Conservation (phyloP, 176 grass and related monocot genomes). For the Leersia perrieri region DNA sequence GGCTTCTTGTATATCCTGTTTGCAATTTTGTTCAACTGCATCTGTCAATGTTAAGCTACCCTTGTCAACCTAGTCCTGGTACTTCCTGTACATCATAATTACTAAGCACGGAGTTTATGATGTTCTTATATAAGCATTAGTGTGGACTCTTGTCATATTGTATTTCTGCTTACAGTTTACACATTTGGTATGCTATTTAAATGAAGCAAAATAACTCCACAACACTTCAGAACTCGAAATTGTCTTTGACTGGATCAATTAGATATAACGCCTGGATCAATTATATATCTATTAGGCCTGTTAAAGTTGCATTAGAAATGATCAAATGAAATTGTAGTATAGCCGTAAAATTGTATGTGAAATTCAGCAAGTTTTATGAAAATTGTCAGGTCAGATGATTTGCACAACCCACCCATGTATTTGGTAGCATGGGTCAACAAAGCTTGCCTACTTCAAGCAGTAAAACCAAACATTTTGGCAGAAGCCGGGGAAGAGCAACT, state of each 20-base stretch:
- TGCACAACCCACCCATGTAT: conserved; percentile 42
- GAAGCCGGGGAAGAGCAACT: conserved; percentile 46
- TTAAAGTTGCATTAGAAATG: neutral
- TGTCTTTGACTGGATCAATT: neutral
- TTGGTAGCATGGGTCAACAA: conserved; percentile 29
- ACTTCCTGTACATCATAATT: too few relatives aligned
- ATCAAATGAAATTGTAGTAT: neutral
- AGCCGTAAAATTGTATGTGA: neutral
- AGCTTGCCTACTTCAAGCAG: conserved; percentile 25
- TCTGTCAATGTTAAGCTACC: neutral
- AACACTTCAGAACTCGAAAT: neutral
- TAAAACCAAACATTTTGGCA: conserved; percentile 35
- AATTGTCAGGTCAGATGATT: conserved; percentile 34
- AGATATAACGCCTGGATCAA: neutral
- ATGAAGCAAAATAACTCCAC: neutral
- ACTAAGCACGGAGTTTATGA: too few relatives aligned
- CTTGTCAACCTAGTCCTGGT: too few relatives aligned
- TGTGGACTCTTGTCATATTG: neutral
- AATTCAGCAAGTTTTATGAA: neutral
- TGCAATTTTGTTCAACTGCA: neutral
- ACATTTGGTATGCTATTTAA: neutral
- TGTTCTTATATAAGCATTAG: too few relatives aligned
- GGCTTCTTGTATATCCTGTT: neutral
- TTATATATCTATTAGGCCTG: neutral
- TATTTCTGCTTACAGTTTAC: neutral